Percentiles rank a stretch among this genome's conserved stretches.
Evolutionary conservation across 78 protist species (phyloP).

Genomic region (Dictyostelium firmibasis): DNA sequence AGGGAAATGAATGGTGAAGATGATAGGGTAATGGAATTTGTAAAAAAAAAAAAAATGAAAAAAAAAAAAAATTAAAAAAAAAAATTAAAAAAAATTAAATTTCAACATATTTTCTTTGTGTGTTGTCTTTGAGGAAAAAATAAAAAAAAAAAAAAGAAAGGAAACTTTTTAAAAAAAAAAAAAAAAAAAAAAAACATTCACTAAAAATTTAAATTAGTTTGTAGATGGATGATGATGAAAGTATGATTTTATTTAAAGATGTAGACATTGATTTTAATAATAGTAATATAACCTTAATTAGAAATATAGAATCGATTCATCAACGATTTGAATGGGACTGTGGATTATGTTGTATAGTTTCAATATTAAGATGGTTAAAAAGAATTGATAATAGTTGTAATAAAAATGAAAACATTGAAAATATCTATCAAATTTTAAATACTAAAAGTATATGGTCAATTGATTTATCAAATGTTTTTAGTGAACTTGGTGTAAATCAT

Average conservation of each 20-base stretch:
- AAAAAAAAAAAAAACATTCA: background rate
- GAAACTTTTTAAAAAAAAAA: background rate
- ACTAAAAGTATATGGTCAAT: slow-evolving; percentile 46
- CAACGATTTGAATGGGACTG: background rate
- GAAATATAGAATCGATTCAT: background rate
- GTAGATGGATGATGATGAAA: background rate
- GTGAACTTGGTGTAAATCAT: background rate
- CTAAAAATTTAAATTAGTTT: background rate
- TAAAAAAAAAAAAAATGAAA: background rate
- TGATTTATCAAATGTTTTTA: slow-evolving; percentile 13
- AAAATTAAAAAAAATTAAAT: background rate
- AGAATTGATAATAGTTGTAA: background rate
- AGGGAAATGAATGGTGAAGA: background rate
- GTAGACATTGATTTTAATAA: background rate
- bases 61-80: background rate
- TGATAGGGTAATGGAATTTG: background rate
- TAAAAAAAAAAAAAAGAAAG: background rate
- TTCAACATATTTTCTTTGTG: background rate
- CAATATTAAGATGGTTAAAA: background rate
- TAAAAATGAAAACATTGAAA: background rate
- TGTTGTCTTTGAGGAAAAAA: background rate
- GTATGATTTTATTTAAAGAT: background rate
- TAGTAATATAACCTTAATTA: background rate
- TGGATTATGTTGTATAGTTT: background rate
- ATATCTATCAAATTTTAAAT: background rate